These are phyloP conservation scores for Talaromyces amestolkiae DNA, from an alignment of 2,329 filamentous ascomycete genomes.

Conservation along the genomic window DNA sequence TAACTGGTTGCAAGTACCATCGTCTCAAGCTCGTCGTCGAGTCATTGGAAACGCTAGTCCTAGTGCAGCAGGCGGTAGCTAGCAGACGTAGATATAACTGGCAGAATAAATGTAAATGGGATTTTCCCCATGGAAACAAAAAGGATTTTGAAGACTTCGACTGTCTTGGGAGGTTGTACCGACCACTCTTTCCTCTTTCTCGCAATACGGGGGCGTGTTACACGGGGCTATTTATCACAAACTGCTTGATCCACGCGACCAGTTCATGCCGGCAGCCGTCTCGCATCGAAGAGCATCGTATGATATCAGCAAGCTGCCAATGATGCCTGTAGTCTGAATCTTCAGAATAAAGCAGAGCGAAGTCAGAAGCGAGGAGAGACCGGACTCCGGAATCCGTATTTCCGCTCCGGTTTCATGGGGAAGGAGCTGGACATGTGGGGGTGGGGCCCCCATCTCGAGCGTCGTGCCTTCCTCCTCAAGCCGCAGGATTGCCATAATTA, in stretches of 20 bases:
- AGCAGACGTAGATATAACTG: neutral
- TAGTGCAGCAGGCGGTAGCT: neutral
- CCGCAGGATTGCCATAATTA: neutral
- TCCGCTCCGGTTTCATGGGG: neutral
- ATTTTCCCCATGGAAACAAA: neutral
- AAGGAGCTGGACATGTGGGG: neutral
- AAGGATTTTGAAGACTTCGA: neutral
- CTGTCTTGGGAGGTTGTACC: neutral
- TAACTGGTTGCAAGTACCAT: neutral
- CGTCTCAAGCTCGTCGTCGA: neutral
- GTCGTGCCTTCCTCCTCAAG: neutral
- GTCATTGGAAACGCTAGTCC: neutral
- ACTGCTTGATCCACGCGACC: neutral
- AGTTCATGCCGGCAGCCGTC: slow-evolving; percentile 1
- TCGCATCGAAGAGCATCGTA: neutral
- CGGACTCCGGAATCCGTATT: neutral
- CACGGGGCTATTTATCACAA: neutral
- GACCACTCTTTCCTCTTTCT: neutral
- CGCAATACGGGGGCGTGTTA: neutral
- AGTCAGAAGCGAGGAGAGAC: neutral
- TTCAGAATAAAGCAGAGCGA: neutral
- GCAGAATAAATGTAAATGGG: neutral
- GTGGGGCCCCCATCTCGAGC: neutral
- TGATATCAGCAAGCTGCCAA: neutral
- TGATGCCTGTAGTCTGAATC: neutral